Evolutionary conservation across 495 filamentous ascomycete species (phyloP).

Genomic region (Daldinia vernicosa): DNA sequence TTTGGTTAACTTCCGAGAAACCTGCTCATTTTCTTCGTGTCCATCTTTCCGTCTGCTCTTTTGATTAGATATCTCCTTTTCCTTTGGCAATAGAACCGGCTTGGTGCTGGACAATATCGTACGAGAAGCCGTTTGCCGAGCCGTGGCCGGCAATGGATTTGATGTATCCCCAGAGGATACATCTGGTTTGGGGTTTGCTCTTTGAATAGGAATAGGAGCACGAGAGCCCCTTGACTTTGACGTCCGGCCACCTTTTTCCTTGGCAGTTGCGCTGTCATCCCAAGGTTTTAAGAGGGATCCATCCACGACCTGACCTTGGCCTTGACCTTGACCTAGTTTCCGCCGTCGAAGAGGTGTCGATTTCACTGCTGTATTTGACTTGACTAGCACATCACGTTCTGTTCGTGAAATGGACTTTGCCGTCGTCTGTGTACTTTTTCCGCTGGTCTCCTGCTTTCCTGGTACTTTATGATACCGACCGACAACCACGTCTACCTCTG

Average conservation of each 20-base stretch:
- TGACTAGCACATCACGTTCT: neutral
- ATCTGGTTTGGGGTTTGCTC: conserved; percentile 2
- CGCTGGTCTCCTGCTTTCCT: neutral
- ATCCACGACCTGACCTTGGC: conserved; percentile 33
- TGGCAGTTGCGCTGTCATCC: neutral
- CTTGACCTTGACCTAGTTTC: conserved; percentile 42
- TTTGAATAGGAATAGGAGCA: conserved; percentile 1
- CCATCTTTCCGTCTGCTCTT: neutral
- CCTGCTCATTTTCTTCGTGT: neutral
- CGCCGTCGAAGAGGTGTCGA: conserved; percentile 39
- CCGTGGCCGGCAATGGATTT: conserved; percentile 4
- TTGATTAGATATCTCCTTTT: conserved; percentile 1
- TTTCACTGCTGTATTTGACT: conserved; percentile 16
- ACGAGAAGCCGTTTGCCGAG: conserved; percentile 6
- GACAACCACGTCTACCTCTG: conserved; percentile 41
- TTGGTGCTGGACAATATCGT: neutral
- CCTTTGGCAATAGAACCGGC: neutral
- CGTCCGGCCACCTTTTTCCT: neutral
- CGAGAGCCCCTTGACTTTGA: conserved; percentile 12
- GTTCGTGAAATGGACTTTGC: neutral
- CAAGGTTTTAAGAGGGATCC: conserved; percentile 41
- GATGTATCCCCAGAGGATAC: neutral
- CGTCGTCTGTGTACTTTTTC: neutral
- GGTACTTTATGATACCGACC: conserved; percentile 20
- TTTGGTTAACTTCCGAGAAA: neutral